Base-by-base conservation (phyloP, 257 asterid genomes). In the Plectranthus barbatus region DNA sequence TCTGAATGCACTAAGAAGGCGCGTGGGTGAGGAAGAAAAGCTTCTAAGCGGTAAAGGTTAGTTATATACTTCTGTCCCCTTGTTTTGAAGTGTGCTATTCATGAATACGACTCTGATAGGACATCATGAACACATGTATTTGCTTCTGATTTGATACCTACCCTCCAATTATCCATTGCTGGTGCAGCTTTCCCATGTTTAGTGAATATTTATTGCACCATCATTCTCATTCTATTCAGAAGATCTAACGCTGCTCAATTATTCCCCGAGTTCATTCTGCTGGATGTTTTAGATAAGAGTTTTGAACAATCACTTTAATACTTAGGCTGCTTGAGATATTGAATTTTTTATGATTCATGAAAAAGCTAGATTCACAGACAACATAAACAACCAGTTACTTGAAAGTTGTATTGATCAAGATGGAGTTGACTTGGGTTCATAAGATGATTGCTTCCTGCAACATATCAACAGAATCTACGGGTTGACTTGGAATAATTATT, bases 1-100 rank as follows among this genome's bases (percentile, higher is more conserved):
- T 77, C 95, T 93, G 66, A 93, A 87, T 73, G 96, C 87, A 12
- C 80, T 90, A 53, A 73, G 90, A 72, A 85, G 94, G 71, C 99
- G 96, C 14, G 76, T 71, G 9, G 87, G 86, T 1, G 96, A 82
- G 82, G 99, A 93, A 71, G 92, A 81, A 76, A 86, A 89, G 72
- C 88, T 83, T 68, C 78, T 86, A 36, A 80, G 72, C 56, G 72
- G 66, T 69, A 78, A 79, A 77, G 96, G 99, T 93, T 51, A 68
- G 66, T 44, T 56, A 10, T 44, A 11, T 44, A 29, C 36, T 24
- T 26, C 15, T 51, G 44, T 13, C 34, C 11, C 45, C 67, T 37
- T 44, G 21, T 60, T 42, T 19, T 51, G 19, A 12, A 6, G 44
- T 39, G 24, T 58, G 34, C 14, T 31, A 37, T 20, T 24, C 41